Evolutionary conservation across 345 rosid species (phyloP), one percentile per base, ranked within the genome.

Genomic region (Arabidopsis suecica): DNA sequence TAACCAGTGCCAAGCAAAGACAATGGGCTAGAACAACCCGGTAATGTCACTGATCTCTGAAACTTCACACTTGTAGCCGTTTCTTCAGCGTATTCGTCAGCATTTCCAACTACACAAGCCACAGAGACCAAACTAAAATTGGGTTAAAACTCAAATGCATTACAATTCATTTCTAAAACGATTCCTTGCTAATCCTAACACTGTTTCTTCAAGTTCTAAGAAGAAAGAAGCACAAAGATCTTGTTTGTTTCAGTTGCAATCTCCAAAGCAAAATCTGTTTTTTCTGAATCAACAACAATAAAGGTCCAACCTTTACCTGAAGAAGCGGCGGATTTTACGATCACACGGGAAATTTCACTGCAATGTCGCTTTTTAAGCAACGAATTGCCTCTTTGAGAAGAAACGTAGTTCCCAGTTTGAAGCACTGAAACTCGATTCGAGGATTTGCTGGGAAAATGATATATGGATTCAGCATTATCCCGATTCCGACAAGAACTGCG

Each of bases 1-100:
- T 83, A 18, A 93, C 96, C 97, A 73, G 91, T 87, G 64, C 98
- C 98, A 50, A 91, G 81, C 86, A 93, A 78, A 11, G 85, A 76
- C 64, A 88, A 68, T 20, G 93, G 61, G 38, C 54, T 81, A 11
- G 89, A 87, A 79, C 86, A 89, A 60, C 90, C 96, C 0, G 88
- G 93, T 77, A 91, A 77, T 53, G 78, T 75, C 83, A 89, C 78
- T 38, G 85, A 75, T 68, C 74, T 88, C 78, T 75, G 84, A 78
- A 93, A 93, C 82, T 83, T 93, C 12, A 87, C 90, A 9, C 47
- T 83, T 6, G 96, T 88, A 51, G 84, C 74, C 7, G 89, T 83
- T 82, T 93, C 98, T 83, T 89, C 88, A 0, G 30, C 23, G 34
- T 75, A 82, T 11, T 84, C 91, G 0, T 63, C 61, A 71, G 86